Evolutionary conservation across 2,329 filamentous ascomycete species (phyloP).

Genomic region (Geosmithia putterillii): DNA sequence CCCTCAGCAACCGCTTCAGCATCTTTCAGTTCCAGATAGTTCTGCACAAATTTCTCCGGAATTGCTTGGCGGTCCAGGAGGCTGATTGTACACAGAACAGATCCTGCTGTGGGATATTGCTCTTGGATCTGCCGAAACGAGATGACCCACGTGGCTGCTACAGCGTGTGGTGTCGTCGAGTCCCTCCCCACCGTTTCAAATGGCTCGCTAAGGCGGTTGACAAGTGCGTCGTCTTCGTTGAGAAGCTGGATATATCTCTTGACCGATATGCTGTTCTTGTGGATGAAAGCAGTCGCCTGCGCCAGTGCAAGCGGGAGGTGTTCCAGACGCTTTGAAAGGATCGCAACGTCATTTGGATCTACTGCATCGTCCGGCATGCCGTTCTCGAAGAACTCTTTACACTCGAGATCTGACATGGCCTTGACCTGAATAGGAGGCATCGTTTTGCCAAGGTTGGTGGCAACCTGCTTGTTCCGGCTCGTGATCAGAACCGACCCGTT

Average conservation of each 20-base stretch:
- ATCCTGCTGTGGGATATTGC: constrained; percentile 10
- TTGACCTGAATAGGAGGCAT: constrained; percentile 10
- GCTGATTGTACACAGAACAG: constrained; percentile 17
- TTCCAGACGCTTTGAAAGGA: constrained; percentile 13
- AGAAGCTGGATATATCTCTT: constrained; percentile 15
- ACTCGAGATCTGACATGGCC: constrained; percentile 14
- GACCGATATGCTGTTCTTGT: constrained; percentile 12
- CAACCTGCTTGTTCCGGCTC: constrained; percentile 19
- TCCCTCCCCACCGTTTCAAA: constrained; percentile 17
- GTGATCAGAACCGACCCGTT: constrained; percentile 19
- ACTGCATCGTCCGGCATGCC: constrained; percentile 5
- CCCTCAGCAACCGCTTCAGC: background rate
- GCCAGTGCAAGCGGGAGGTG: constrained; percentile 19
- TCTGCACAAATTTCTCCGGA: constrained; percentile 9
- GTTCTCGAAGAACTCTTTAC: constrained; percentile 9
- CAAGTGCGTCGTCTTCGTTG: constrained; percentile 6
- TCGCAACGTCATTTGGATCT: background rate
- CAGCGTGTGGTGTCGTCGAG: constrained; percentile 10
- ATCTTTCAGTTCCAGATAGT: background rate
- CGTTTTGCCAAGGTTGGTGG: constrained; percentile 10
- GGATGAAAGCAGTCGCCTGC: constrained; percentile 21
- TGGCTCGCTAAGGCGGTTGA: constrained; percentile 13
- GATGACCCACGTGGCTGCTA: constrained; percentile 18
- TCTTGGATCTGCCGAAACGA: constrained; percentile 19
- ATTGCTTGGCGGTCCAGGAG: constrained; percentile 16